These are phyloP conservation scores for Phaeoacremonium minimum DNA, from an alignment of 2,329 filamentous ascomycete species.

Conservation along the genomic window DNA sequence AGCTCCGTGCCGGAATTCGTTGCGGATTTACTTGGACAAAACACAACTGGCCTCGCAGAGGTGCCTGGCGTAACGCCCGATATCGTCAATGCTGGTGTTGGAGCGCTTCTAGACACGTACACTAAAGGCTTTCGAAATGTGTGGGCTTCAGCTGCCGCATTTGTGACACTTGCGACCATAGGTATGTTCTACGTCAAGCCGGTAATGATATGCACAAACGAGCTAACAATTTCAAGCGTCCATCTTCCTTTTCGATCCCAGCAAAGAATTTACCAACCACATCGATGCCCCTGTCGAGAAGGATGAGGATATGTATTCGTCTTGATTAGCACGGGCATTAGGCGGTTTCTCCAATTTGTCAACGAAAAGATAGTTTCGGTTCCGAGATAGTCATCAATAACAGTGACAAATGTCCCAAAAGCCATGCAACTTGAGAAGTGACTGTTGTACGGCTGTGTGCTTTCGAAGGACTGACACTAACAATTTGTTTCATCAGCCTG, in stretches of 20 bases:
- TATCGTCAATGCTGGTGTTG: constrained; percentile 19
- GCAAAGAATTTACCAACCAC: constrained; percentile 29
- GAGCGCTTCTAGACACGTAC: constrained; percentile 21
- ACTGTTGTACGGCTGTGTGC: constrained; percentile 3
- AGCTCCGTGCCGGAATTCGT: constrained; percentile 19
- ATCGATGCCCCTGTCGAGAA: constrained; percentile 30
- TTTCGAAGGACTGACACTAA: constrained; percentile 1
- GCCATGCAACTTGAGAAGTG: constrained; percentile 2
- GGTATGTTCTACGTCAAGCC: constrained; percentile 13
- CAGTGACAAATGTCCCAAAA: neutral
- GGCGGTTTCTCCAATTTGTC: constrained; percentile 3
- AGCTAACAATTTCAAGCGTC: constrained; percentile 3
- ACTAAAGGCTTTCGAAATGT: constrained; percentile 21
- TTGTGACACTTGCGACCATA: constrained; percentile 16
- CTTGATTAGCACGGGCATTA: neutral
- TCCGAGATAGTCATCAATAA: constrained; percentile 3
- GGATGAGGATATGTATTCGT: too few relatives aligned
- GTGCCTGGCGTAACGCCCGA: constrained; percentile 21
- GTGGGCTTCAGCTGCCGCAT: constrained; percentile 21
- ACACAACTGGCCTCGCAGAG: constrained; percentile 16
- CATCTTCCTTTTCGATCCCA: constrained; percentile 24
- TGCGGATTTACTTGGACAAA: constrained; percentile 15
- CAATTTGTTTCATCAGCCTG: too few relatives aligned
- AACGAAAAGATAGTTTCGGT: too few relatives aligned
- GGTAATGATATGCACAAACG: neutral